Evolutionary conservation across 768 basidiomycete species (phyloP), one percentile per base, ranked within the genome.

Genomic region (Mrakia frigida): DNA sequence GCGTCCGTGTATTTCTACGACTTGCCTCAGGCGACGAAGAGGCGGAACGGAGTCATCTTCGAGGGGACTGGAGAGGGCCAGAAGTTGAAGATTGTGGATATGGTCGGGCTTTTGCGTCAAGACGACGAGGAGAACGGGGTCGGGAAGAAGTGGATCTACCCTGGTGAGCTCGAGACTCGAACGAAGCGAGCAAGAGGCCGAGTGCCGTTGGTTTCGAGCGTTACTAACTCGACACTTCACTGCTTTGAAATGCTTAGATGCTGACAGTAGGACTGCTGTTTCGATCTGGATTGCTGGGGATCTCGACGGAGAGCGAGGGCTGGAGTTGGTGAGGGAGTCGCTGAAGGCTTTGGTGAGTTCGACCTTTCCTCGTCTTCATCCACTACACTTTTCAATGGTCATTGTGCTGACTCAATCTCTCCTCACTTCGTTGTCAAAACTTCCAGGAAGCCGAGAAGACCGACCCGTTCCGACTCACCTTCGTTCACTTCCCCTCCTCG

Each of bases 1-100:
- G 87, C 92, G 73, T 83, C 87, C 41, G 90, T 86, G 21, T 94
- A 92, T 84, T 98, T 98, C 84, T 98, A 96, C 81, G 93, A 96
- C 80, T 87, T 94, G 9, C 92, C 94, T 0, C 88, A 88, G 0
- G 89, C 92, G 0, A 86, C 86, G 59, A 85, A 86, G 74, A 87
- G 90, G 16, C 85, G 97, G n/a, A 98, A 93, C 82, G 85, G 84
- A 37, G 88, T 91, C 81, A 89, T 98, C 73, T 88, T 89, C 80
- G 88, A 90, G 0, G 83, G 84, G 21, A 79, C 85, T 7, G 56
- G 46, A 5, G 85, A 84, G 46, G 80, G 86, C 3, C 86, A 86
- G 25, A 84, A 85, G 52, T 81, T 92, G 16, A 85, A 84, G 37
- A 84, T 92, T 35, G 82, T 87, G 76, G 88, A 87, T 79, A 81